Evolutionary conservation across 140 eudicot species (phyloP).

Genomic region (Oenanthe javanica): DNA sequence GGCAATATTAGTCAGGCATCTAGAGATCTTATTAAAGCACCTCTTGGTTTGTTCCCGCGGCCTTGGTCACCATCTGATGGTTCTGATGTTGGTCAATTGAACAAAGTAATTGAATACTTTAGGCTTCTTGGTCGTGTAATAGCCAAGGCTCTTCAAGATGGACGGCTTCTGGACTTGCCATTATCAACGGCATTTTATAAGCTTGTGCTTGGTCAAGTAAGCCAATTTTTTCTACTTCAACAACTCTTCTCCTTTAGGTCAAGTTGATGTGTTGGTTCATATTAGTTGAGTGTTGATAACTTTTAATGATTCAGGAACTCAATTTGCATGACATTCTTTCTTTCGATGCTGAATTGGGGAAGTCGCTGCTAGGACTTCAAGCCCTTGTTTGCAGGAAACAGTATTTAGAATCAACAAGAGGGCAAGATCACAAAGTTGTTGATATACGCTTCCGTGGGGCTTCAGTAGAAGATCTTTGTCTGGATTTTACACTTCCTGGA

Average conservation of each 20-base stretch:
- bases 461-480: constrained; percentile 70
- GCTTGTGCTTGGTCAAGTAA: constrained; percentile 85
- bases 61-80: constrained; percentile 68
- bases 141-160: constrained; percentile 99
- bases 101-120: constrained; percentile 57
- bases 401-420: constrained; percentile 48
- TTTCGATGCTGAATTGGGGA: constrained; percentile 84
- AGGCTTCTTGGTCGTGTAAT: constrained; percentile 79
- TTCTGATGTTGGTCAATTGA: constrained; percentile 48
- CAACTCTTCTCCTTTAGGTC: background rate
- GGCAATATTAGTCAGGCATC: constrained; percentile 17
- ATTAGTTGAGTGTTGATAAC: background rate
- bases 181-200: constrained; percentile 72
- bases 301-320: constrained; percentile 54
- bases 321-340: constrained; percentile 77
- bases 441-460: constrained; percentile 57
- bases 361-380: constrained; percentile 78
- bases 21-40: constrained; percentile 50
- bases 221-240: background rate
- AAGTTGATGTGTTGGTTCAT: background rate
- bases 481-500: constrained; percentile 92
- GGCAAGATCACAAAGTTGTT: constrained; percentile 21
- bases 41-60: constrained; percentile 91
- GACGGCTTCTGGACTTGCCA: constrained; percentile 83
- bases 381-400: constrained; percentile 74